Percentiles rank a stretch among this genome's conserved stretches.
phyloP scores from a whole-genome alignment of 1,139 yeast species.

The Torulaspora globosa region DNA sequence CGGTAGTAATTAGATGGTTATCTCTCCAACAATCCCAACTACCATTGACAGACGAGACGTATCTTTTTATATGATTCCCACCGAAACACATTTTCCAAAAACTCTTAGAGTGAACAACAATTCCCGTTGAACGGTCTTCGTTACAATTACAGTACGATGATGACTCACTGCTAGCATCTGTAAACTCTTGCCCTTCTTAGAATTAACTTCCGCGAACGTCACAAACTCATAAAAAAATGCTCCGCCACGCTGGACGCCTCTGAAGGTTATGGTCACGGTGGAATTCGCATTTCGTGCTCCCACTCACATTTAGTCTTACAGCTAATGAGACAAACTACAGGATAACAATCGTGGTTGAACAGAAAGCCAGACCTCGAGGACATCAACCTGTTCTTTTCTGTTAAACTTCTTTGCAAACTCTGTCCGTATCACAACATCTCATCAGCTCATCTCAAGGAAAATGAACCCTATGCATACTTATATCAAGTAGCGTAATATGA shows the following conservation, averaged over 20 bases:
- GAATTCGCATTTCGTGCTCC: too few relatives aligned
- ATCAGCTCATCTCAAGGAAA: too few relatives aligned
- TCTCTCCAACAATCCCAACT: background rate
- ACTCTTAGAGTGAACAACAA: background rate
- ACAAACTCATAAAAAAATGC: background rate
- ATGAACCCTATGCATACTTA: background rate
- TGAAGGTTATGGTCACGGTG: too few relatives aligned
- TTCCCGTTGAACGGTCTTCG: background rate
- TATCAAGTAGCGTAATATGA: background rate
- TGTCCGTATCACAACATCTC: too few relatives aligned
- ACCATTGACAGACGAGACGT: background rate
- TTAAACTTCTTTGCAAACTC: too few relatives aligned
- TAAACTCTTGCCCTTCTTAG: background rate
- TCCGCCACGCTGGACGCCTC: too few relatives aligned
- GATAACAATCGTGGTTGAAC: too few relatives aligned
- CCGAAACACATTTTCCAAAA: too few relatives aligned
- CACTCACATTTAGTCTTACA: too few relatives aligned
- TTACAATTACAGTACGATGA: background rate
- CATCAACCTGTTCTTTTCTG: too few relatives aligned
- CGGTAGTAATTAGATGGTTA: background rate
- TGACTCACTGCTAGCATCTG: background rate
- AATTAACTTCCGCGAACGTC: background rate
- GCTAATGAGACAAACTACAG: too few relatives aligned
- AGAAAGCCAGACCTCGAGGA: too few relatives aligned
- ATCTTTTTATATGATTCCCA: background rate